Base-by-base conservation (phyloP, 1,284 basidiomycete genomes). In the Thecaphora thlaspeos region DNA sequence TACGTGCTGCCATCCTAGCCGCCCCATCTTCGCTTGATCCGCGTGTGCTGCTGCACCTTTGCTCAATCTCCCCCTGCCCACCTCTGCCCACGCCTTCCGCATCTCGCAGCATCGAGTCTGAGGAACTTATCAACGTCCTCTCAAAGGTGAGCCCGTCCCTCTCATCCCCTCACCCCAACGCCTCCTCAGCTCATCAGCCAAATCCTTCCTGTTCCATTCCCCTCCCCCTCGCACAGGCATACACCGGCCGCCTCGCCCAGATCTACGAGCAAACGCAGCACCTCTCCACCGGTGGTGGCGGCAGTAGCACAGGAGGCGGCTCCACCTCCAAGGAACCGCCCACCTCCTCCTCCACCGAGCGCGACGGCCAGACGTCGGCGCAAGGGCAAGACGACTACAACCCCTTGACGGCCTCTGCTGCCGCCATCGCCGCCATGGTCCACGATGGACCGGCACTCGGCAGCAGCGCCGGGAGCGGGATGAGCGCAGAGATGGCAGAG, bases 211-310 rank as follows among this genome's bases (percentile, higher is more conserved):
- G 43, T 43, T 21, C 24, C 36, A 18, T 14, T 7, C 32, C 21
- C 3, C 41, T 19, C 32, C 21, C 8, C 41, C 18, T 2, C 3
- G 23, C 21, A 2, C 49, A 70, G 64, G 70, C 75, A 2, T 76
- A 76, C 48, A 51, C 68, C 19, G 59, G 62, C 9, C 55, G 75
- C 7, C 54, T 76, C 1, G 45, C 61, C 0, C 59, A 56, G 23
- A 73, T 75, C 47, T 76, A 67, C 42, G 61, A 73, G 23, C 66
- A 75, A 23, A 61, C 70, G 2, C 70, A 72, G 37, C 66, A 71
- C 36, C 51, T 73, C 3, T 48, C 69, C 5, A 39, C 62, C 48
- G 17, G 36, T 34, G 24, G 42, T 46, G 15, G 39, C 12, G 4
- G 49, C n/a, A 23, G 53, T 41, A 15, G 51, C 36, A 15, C 51